Conservation (phyloP, 106 monocot species). For the Dendrobium chrysotoxum region DNA sequence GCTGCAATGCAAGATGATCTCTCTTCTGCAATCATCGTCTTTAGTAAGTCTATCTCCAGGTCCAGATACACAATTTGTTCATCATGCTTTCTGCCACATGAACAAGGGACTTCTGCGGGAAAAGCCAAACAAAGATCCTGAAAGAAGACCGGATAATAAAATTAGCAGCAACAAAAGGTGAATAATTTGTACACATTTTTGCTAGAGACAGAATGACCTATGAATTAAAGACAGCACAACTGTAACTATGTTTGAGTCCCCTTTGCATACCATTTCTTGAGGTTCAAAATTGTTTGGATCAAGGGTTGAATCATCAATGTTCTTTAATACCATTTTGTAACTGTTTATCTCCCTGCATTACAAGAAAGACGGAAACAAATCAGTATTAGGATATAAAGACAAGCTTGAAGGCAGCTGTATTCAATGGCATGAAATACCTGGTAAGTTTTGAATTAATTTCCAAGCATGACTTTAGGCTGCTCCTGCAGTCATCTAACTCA, state of each 20-base stretch:
- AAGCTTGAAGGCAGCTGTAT: background rate
- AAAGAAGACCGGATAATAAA: background rate
- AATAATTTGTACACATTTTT: background rate
- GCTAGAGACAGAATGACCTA: background rate
- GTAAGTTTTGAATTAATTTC: conserved; percentile 64
- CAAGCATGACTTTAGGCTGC: conserved; percentile 52
- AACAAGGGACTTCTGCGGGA: background rate
- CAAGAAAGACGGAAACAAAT: background rate
- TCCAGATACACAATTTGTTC: conserved; percentile 65
- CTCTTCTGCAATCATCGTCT: conserved; percentile 67
- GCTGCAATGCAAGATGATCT: conserved; percentile 33
- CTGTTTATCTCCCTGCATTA: conserved; percentile 55
- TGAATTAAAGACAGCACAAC: background rate
- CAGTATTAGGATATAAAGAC: background rate
- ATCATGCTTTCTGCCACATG: conserved; percentile 12
- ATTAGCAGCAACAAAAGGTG: background rate
- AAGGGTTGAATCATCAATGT: conserved; percentile 18
- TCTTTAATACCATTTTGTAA: conserved; percentile 32
- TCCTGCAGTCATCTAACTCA: conserved; percentile 75
- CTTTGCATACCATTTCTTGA: conserved; percentile 31
- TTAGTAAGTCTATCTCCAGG: conserved; percentile 82
- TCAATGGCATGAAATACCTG: conserved; percentile 34
- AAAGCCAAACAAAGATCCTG: conserved; percentile 37
- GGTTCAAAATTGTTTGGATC: conserved; percentile 14
- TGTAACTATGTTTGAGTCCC: background rate